Percentiles rank a stretch among this genome's conserved stretches.
phyloP scores from a whole-genome alignment of 495 filamentous ascomycete species.

The Neurospora discreta region DNA sequence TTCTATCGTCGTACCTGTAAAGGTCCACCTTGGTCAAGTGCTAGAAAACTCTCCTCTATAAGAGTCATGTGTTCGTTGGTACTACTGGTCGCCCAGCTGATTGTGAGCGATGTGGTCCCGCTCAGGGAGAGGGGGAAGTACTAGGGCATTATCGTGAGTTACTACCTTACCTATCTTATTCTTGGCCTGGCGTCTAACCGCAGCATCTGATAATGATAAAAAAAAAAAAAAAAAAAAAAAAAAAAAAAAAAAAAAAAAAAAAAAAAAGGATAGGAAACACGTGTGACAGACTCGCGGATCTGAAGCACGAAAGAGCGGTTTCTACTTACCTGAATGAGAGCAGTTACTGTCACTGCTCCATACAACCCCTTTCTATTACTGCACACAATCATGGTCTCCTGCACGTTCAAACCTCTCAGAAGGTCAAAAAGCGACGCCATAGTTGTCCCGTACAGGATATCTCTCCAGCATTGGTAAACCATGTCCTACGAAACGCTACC shows the following conservation, averaged over 20 bases:
- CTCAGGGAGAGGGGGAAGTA: constrained; percentile 51
- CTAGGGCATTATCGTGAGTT: constrained; percentile 21
- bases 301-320: background rate
- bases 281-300: background rate
- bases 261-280: too few species aligned
- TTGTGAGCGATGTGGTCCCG: constrained; percentile 59
- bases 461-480: background rate
- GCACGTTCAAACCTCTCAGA: background rate
- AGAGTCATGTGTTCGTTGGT: too few species aligned
- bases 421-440: background rate
- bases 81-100: constrained; percentile 67
- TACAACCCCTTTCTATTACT: background rate
- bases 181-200: constrained; percentile 37
- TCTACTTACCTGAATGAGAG: background rate
- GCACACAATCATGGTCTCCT: background rate
- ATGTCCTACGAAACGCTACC: rapidly evolving
- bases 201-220: background rate
- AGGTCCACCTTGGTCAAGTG: too few species aligned
- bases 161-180: constrained; percentile 19
- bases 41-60: too few species aligned
- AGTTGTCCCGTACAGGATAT: background rate
- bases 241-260: background rate
- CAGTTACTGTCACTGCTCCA: background rate
- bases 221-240: background rate
- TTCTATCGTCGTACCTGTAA: too few species aligned